Percentiles rank a stretch among this genome's conserved stretches.
phyloP scores from a whole-genome alignment of 352 stramenopile species.

The Pythium folliculosum region DNA sequence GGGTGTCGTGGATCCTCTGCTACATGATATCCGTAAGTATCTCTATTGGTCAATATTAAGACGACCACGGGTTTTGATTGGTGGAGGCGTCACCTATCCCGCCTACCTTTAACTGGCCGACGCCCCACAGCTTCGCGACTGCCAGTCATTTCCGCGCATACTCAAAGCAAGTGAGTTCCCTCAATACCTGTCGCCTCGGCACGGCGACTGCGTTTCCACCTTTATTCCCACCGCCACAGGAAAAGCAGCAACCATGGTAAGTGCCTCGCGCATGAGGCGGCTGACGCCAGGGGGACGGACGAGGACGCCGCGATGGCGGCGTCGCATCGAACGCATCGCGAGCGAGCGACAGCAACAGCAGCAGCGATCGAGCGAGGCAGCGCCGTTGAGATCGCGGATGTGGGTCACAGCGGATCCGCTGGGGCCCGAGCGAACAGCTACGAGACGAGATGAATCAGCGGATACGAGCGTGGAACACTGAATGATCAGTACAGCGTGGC shows the following conservation, averaged over 20 bases:
- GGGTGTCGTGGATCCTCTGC: background rate
- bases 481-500: no score
- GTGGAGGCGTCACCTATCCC: constrained; percentile 26
- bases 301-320: background rate
- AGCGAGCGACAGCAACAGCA: background rate
- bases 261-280: constrained; percentile 19
- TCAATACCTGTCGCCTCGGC: constrained; percentile 39
- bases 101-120: constrained; percentile 35
- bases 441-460: background rate
- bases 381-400: no score
- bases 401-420: background rate
- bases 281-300: background rate
- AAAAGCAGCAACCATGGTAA: constrained; percentile 89
- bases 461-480: background rate
- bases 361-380: background rate
- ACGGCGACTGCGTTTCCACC: constrained; percentile 40
- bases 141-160: constrained; percentile 83
- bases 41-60: constrained; percentile 24
- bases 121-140: constrained; percentile 55
- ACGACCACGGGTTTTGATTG: constrained; percentile 34
- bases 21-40: background rate
- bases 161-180: constrained; percentile 52
- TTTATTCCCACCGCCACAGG: constrained; percentile 82
- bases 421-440: background rate
- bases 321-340: background rate